These are phyloP conservation scores for Ananas comosus DNA, from an alignment of 176 grass and related monocot species.

Conservation along the genomic window DNA sequence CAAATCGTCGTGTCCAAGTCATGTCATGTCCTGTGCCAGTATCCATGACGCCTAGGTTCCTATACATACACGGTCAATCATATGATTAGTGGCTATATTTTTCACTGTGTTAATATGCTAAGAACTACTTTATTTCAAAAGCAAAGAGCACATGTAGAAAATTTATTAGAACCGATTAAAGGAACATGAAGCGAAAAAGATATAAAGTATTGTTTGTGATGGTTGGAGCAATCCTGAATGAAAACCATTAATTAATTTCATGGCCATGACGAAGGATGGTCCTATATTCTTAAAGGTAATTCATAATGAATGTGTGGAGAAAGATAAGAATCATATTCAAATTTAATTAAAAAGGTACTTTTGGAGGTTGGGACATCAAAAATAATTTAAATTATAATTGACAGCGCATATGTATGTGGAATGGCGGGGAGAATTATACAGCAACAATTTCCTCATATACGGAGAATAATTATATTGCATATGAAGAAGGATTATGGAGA, in stretches of 20 bases:
- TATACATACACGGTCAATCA: background rate
- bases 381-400: slow-evolving; percentile 10
- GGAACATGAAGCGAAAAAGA: background rate
- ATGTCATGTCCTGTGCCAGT: no score
- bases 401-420: slow-evolving; percentile 1
- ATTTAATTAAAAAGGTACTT: slow-evolving; percentile 2
- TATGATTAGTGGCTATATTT: background rate
- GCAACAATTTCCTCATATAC: no score
- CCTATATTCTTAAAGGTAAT: slow-evolving; percentile 21
- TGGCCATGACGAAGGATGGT: background rate
- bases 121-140: slow-evolving; percentile 11
- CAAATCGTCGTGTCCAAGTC: no score
- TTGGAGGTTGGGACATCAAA: slow-evolving; percentile 4
- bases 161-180: background rate
- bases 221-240: slow-evolving; percentile 1
- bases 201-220: slow-evolving; percentile 7
- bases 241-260: slow-evolving; percentile 9
- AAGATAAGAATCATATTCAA: background rate
- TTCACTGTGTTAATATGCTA: background rate
- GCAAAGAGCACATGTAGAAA: background rate
- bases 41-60: no score
- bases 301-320: slow-evolving; percentile 7
- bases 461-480: no score
- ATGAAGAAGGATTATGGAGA: background rate
- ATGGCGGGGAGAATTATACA: no score